Conservation (phyloP, 2,329 filamentous ascomycete species). For the Colletotrichum euphorbiae region DNA sequence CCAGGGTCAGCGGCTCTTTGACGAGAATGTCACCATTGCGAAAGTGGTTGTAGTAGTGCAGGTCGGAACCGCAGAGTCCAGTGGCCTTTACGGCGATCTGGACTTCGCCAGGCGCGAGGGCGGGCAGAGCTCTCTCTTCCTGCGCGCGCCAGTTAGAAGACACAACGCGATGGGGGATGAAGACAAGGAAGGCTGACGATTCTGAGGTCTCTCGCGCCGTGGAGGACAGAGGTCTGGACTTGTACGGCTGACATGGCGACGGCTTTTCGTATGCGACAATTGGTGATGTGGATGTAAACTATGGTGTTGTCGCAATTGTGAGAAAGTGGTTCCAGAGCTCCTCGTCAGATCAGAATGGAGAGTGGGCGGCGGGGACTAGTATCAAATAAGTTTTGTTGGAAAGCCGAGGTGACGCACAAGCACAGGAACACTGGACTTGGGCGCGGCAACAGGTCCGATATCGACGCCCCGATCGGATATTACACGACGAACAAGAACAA, state of each 20-base stretch:
- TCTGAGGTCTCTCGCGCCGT: constrained; percentile 62
- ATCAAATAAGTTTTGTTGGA: constrained; percentile 10
- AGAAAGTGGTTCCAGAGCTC: background rate
- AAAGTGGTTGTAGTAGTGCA: constrained; percentile 75
- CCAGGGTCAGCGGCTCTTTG: constrained; percentile 59
- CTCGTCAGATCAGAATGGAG: background rate
- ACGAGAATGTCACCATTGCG: constrained; percentile 74
- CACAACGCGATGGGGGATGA: background rate
- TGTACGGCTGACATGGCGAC: constrained; percentile 31
- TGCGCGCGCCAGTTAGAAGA: constrained; percentile 46
- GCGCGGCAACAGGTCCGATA: constrained; percentile 17
- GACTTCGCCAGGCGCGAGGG: constrained; percentile 67
- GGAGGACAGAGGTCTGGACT: constrained; percentile 66
- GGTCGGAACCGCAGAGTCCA: constrained; percentile 75
- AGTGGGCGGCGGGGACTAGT: constrained; percentile 16
- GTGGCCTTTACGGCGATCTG: constrained; percentile 71
- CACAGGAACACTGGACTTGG: background rate
- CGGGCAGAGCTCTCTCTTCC: constrained; percentile 66
- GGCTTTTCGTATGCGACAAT: background rate
- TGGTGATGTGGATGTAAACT: background rate
- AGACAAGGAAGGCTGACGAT: constrained; percentile 52
- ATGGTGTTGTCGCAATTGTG: background rate
- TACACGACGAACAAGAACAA: background rate
- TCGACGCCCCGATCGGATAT: constrained; percentile 32
- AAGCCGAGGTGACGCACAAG: constrained; percentile 22